Base-by-base conservation (phyloP, 2,329 filamentous ascomycete genomes). In the Phoma sp. region DNA sequence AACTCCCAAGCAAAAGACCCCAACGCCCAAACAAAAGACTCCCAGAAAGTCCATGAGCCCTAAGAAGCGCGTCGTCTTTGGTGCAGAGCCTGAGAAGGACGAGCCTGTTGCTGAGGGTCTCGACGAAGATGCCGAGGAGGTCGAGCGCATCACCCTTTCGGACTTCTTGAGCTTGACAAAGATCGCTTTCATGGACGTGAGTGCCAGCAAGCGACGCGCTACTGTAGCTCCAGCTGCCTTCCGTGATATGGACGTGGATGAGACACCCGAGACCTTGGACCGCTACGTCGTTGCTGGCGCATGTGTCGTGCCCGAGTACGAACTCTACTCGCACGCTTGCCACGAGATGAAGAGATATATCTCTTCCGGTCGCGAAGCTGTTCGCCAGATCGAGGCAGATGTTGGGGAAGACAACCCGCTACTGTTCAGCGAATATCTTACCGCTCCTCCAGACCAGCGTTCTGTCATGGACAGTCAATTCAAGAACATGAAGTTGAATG, bases 101-200 rank as follows among this genome's bases (percentile, higher is more conserved):
- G 44, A 51, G n/a, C 62, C 73, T 5, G 27, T 38, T 43, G 71
- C 74, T 23, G 65, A 74, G 1, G 60, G 63, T 6, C 55, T 50
- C 11, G 57, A 58, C 5, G 62, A 66, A 13, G 60, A 62, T 4
- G 45, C 57, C n/a, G 72, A 70, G 22, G 68, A 73, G 13, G 81
- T 83, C 18, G 83, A 87, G 24, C 82, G 82, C 22, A 92, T 96
- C 48, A 89, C 93, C 40, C 81, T 99, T 3, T 91, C 96, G 64
- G 90, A 96, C 47, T 99, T 99, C 76, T 79, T 99, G 39, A 91
- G 96, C 59, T 87, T 96, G 86, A 97, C 93, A 2, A 96, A 91
- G 55, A 96, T 99, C 67, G 90, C 93, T 48, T 99, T 99, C 77
- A 97, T 99, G 90, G 95, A 99, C 71, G 81, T 99, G 44, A 96